Evolutionary conservation across 257 asterid genomes (phyloP).

Genomic region (Solanum piurae): DNA sequence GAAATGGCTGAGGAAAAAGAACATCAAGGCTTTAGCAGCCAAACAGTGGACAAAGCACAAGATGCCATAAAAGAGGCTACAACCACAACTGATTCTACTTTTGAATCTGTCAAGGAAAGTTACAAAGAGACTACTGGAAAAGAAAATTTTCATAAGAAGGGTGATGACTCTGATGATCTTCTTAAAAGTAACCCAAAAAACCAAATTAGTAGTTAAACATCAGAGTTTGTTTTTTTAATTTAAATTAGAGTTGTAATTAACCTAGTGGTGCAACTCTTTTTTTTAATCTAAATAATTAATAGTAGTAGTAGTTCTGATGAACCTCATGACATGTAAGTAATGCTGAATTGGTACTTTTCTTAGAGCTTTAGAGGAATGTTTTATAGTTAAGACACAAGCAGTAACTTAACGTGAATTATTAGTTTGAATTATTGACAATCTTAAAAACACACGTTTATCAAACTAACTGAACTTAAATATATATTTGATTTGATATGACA

Average conservation of each 20-base stretch:
- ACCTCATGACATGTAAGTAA: neutral
- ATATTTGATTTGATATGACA: too few relatives aligned
- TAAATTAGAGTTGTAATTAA: neutral
- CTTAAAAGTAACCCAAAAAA: neutral
- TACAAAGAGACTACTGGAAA: neutral
- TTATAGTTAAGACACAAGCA: neutral
- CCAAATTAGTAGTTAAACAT: neutral
- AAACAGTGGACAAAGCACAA: neutral
- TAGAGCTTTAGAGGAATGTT: neutral
- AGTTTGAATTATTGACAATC: too few relatives aligned
- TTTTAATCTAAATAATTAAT: neutral
- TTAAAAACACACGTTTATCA: accelerated
- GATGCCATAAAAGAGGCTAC: neutral
- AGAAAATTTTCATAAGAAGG: neutral
- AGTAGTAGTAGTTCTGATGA: neutral
- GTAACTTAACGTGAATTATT: too few relatives aligned
- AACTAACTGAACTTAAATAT: accelerated
- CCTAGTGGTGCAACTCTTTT: neutral
- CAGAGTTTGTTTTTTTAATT: neutral
- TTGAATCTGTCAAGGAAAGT: conserved; percentile 1
- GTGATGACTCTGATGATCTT: neutral
- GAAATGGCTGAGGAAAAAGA: conserved; percentile 1
- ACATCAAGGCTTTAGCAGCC: neutral
- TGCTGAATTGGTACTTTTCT: neutral
- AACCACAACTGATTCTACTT: neutral